Percentiles rank a stretch among this genome's conserved stretches.
phyloP scores from a whole-genome alignment of 345 rosid genomes.

The Euphorbia tirucalli region DNA sequence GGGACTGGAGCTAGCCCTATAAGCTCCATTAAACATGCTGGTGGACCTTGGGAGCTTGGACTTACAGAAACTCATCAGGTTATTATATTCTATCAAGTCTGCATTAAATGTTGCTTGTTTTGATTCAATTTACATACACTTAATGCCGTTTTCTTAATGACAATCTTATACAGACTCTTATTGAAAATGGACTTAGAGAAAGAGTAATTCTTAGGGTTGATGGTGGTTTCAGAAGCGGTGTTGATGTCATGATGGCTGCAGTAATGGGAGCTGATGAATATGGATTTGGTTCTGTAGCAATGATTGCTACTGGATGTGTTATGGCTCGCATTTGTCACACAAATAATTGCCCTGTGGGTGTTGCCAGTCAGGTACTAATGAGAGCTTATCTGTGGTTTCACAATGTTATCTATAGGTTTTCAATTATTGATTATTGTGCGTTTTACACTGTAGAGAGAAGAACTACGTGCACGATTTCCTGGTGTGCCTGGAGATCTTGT shows the following conservation, averaged over 20 bases:
- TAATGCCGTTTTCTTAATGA: slow-evolving; percentile 16
- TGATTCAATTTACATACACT: slow-evolving; percentile 10
- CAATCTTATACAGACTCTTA: slow-evolving; percentile 69
- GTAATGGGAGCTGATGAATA: slow-evolving; percentile 98
- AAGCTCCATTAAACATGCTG: slow-evolving; percentile 98
- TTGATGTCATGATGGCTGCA: slow-evolving; percentile 95
- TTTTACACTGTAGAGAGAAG: slow-evolving; percentile 64
- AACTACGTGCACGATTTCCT: slow-evolving; percentile 96
- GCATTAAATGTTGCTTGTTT: slow-evolving; percentile 4
- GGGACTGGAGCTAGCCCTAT: slow-evolving; percentile 99
- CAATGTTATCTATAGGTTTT: slow-evolving; percentile 5
- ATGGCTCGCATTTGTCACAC: slow-evolving; percentile 99
- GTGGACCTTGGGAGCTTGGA: slow-evolving; percentile 99
- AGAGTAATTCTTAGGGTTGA: slow-evolving; percentile 93
- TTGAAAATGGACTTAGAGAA: slow-evolving; percentile 90
- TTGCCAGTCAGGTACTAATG: slow-evolving; percentile 85
- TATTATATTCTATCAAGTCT: slow-evolving; percentile 12
- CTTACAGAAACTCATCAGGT: slow-evolving; percentile 93
- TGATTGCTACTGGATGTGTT: slow-evolving; percentile 99
- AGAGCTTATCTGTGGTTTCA: slow-evolving; percentile 12
- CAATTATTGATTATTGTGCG: slow-evolving; percentile 13
- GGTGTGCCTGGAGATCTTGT: slow-evolving; percentile 99
- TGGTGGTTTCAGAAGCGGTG: slow-evolving; percentile 95
- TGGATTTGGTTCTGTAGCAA: slow-evolving; percentile 98
- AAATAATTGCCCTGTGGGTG: slow-evolving; percentile 99